Evolutionary conservation across 208 protist species (phyloP).

Genomic region (Endotrypanum monterogeii): DNA sequence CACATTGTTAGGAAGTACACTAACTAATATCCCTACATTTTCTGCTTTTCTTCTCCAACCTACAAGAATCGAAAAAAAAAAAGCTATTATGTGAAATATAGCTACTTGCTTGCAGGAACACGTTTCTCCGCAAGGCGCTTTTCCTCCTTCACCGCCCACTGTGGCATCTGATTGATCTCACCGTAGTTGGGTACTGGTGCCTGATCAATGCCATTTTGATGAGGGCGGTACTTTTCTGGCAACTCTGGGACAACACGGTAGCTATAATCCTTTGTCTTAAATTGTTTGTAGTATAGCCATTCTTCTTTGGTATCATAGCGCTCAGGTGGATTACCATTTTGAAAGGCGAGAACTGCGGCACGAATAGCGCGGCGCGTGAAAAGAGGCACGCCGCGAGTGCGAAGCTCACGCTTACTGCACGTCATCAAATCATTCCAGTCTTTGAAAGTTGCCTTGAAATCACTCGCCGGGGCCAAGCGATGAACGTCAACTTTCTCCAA

Average conservation of each 20-base stretch:
- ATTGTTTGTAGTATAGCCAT: conserved; percentile 92
- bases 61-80: neutral
- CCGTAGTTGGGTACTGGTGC: conserved; percentile 86
- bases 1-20: conserved; percentile 6
- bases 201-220: conserved; percentile 91
- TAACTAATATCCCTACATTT: conserved; percentile 8
- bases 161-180: conserved; percentile 89
- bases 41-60: neutral
- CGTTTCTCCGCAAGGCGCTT: conserved; percentile 49
- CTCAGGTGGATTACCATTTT: conserved; percentile 88
- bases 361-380: conserved; percentile 79
- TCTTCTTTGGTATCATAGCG: conserved; percentile 91
- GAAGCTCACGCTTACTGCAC: conserved; percentile 78
- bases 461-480: conserved; percentile 77
- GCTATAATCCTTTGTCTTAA: conserved; percentile 91
- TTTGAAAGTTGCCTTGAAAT: conserved; percentile 90
- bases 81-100: neutral
- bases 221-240: conserved; percentile 91
- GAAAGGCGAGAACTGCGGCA: conserved; percentile 73
- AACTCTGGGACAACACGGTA: conserved; percentile 90
- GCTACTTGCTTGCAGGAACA: conserved; percentile 4
- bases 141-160: conserved; percentile 88
- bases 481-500: conserved; percentile 87
- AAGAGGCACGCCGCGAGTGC: conserved; percentile 73
- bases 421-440: conserved; percentile 94